phyloP scores from a whole-genome alignment of 805 yeast species.

The Isabelozyma pseudorhagii region DNA sequence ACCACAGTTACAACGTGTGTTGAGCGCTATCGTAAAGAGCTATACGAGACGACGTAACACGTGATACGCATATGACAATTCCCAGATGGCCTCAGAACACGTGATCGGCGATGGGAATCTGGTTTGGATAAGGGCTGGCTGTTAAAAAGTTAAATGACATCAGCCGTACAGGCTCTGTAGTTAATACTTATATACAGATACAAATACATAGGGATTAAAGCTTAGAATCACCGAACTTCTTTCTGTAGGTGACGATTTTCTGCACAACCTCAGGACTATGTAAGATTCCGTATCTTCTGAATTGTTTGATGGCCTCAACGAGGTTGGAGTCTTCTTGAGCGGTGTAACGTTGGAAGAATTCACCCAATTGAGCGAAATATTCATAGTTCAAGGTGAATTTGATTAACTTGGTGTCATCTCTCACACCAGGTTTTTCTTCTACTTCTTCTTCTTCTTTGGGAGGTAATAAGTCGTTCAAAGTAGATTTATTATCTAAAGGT shows the following conservation, averaged over 20 bases:
- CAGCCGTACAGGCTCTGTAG: background rate
- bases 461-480: conserved; percentile 23
- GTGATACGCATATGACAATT: background rate
- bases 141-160: no score
- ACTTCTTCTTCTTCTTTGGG: conserved; percentile 7
- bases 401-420: background rate
- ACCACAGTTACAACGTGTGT: background rate
- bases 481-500: conserved; percentile 42
- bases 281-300: conserved; percentile 65
- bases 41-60: background rate
- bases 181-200: background rate
- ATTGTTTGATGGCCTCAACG: conserved; percentile 50
- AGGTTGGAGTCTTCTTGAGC: conserved; percentile 39
- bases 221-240: conserved; percentile 23
- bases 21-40: background rate
- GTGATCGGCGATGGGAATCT: background rate
- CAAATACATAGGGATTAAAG: background rate
- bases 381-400: conserved; percentile 57
- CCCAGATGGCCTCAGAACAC: background rate
- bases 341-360: conserved; percentile 40
- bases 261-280: conserved; percentile 41
- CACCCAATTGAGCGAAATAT: conserved; percentile 51
- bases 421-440: conserved; percentile 20
- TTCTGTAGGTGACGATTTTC: conserved; percentile 38
- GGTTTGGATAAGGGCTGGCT: no score